These are phyloP conservation scores for Vitellaria paradoxa DNA, from an alignment of 179 eudicot genomes.

Conservation along the genomic window DNA sequence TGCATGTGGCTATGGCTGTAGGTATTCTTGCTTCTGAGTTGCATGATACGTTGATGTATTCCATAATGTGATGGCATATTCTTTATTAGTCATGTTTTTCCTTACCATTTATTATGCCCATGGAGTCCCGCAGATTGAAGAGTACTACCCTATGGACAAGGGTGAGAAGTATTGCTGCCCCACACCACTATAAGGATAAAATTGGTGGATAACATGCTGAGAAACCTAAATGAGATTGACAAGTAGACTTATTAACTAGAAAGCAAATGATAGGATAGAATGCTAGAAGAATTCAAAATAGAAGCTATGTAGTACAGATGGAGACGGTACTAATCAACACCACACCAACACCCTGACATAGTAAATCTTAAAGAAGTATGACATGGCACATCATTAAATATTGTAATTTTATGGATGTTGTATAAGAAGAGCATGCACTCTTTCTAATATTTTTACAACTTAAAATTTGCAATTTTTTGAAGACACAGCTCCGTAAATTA, in stretches of 20 bases:
- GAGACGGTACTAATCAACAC: background rate
- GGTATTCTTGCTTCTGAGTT: background rate
- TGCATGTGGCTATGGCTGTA: background rate
- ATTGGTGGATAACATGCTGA: background rate
- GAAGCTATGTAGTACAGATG: background rate
- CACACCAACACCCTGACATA: background rate
- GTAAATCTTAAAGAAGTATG: no score
- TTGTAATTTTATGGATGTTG: no score
- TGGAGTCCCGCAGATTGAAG: background rate
- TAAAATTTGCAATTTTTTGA: no score
- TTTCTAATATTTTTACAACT: no score
- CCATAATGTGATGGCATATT: background rate
- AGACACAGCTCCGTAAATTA: no score
- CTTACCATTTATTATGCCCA: background rate
- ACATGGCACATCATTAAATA: no score
- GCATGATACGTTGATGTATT: background rate
- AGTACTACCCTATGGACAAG: background rate
- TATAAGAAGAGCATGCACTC: no score
- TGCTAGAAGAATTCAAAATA: background rate
- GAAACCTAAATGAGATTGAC: no score
- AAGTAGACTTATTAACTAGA: no score
- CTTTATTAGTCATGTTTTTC: background rate
- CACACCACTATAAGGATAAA: background rate
- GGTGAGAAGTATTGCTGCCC: background rate
- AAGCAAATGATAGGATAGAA: background rate